Evolutionary conservation across 306 rosid genomes (phyloP), one percentile per base, ranked within the genome.

Genomic region (Cercis canadensis): DNA sequence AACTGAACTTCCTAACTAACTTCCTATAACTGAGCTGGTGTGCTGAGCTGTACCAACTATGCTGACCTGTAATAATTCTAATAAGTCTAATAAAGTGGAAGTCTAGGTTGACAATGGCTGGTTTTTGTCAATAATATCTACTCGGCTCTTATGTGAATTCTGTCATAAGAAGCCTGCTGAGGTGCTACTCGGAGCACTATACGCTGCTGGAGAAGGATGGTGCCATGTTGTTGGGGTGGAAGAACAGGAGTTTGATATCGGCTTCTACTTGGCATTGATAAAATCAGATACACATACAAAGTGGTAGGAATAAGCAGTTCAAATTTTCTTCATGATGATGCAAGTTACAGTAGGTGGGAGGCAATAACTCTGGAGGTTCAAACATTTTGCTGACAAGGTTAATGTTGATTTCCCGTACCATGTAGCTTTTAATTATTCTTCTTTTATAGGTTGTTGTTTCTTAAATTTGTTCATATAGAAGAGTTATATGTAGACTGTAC

Each of bases 141-240:
- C 75, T 94, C 84, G 90, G 96, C 77, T 86, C 97, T 58, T 89
- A 94, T 51, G 97, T 94, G 47, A 94, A 87, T 65, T 80, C 86
- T 41, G 96, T 94, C 16, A 89, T 90, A 46, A 68, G 80, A 69
- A 81, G 79, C 69, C 86, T 94, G 40, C 85, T 90, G 53, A 74
- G 74, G 78, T 86, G 87, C 69, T 94, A 90, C 72, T 94, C 96
- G 4, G 95, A 89, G 69, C 89, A 89, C 69, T 94, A 89, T 72
- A 86, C 87, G 8, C 75, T 94, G 6, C 83, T 78, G 40, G 97
- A 94, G 86, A 91, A 77, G 66, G 96, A 89, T 63, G 95, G 96
- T n/a, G 95, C 96, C 2, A 90, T 94, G 97, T 81, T 91, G 33
- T 75, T 94, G 78, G 95, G 97, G 5, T 94, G 97, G 99, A 94